Evolutionary conservation across 2,329 filamentous ascomycete species (phyloP), one percentile per base, ranked within the genome.

Genomic region (Juglanconis sp.): DNA sequence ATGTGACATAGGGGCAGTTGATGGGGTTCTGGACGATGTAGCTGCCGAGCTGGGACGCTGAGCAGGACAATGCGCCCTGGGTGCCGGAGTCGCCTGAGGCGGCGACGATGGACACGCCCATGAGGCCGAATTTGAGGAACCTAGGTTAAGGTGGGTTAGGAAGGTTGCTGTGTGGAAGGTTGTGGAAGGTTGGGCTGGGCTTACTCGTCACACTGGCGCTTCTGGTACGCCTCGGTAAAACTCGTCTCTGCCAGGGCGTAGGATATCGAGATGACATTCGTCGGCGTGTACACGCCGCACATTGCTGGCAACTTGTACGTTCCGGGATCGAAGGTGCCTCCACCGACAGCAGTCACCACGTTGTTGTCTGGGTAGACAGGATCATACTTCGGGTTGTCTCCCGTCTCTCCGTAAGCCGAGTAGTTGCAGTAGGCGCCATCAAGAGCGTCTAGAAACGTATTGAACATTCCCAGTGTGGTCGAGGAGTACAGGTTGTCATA

Each of bases 231-330:
- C 6, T 76, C 71, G 0, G 84, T 82, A n/a, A 84, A 73, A 13
- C 80, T 79, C 4, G 73, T 71, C 69, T 87, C 83, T 46, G 79
- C 75, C 38, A 79, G 79, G 53, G 81, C 81, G 68, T 85, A 85
- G 4, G 79, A 82, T 62, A 87, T 81, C 42, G 77, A 79, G 61
- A 85, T 77, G 5, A 85, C 82, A 63, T 84, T 82, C 13, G 83
- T 81, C 3, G 81, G 80, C 66, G 78, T 74, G 71, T 69, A 71
- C 10, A 66, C 65, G 49, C 70, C 71, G 63, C 69, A 74, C 63
- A 69, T 67, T 24, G 72, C 69, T 55, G 68, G 60, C 35, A 78
- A 79, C 60, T 78, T 77, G 72, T 82, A 84, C 31, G 79, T 81
- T 38, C 73, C 78, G 0, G 68, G 17, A 15, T 49, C 47, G 30